A percentile compares a stretch with the other conserved stretches of the same genome.
These are phyloP conservation scores for Phlegmacium glaucopus DNA, from an alignment of 768 basidiomycete species.

Conservation along the genomic window DNA sequence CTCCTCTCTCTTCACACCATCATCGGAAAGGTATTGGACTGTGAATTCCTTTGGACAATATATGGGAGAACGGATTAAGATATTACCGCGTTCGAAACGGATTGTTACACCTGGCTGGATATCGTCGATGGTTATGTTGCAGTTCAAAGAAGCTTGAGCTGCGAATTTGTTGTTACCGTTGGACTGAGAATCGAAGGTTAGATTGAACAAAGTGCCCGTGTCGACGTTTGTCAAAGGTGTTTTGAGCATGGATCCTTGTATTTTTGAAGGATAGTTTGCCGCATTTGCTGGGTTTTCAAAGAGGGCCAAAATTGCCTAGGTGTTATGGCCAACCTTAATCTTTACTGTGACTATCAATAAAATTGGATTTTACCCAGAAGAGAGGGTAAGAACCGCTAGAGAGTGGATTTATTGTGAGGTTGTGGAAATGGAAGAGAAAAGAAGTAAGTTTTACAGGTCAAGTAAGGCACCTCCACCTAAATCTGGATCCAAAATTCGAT, in stretches of 20 bases:
- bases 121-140: constrained; percentile 55
- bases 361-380: constrained; percentile 58
- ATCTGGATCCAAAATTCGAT: constrained; percentile 74
- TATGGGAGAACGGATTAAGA: constrained; percentile 61
- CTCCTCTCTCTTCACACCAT: constrained; percentile 54
- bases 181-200: constrained; percentile 63
- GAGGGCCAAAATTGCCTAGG: constrained; percentile 68
- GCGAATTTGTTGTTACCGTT: constrained; percentile 55
- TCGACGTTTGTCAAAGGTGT: constrained; percentile 79
- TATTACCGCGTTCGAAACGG: constrained; percentile 71
- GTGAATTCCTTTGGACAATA: constrained; percentile 65
- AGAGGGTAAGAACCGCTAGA: constrained; percentile 77
- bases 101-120: constrained; percentile 56
- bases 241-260: constrained; percentile 73
- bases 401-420: neutral
- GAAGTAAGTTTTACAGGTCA: no score
- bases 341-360: neutral
- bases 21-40: constrained; percentile 55
- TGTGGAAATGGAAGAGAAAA: constrained; percentile 20
- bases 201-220: constrained; percentile 67
- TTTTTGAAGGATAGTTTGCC: constrained; percentile 46
- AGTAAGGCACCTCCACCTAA: constrained; percentile 83
- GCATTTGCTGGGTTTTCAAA: constrained; percentile 81
- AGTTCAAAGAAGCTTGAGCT: constrained; percentile 72
- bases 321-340: neutral